Evolutionary conservation across 805 yeast genomes (phyloP).

Genomic region (Yamadazyma endophytica): DNA sequence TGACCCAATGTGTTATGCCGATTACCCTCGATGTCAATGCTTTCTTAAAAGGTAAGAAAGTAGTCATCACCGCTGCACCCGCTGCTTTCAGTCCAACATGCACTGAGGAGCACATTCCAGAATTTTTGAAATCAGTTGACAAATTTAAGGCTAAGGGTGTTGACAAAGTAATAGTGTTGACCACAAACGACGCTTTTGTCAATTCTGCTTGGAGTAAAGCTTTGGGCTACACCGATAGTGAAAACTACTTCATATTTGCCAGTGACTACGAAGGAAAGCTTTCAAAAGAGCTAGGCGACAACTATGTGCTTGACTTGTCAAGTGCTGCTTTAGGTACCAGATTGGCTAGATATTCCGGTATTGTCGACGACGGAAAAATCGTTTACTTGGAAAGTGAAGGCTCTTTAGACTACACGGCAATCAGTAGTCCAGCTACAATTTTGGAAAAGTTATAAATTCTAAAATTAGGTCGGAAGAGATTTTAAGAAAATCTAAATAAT

Average conservation of each 20-base stretch:
- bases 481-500: no score
- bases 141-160: conserved; percentile 42
- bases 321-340: conserved; percentile 36
- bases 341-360: conserved; percentile 60
- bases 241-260: conserved; percentile 35
- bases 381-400: conserved; percentile 27
- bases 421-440: conserved; percentile 20
- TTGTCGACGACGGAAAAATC: conserved; percentile 50
- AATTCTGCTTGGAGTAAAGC: conserved; percentile 44
- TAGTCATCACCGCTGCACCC: conserved; percentile 73
- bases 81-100: conserved; percentile 77
- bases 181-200: conserved; percentile 43
- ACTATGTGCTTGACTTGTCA: conserved; percentile 42
- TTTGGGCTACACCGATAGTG: conserved; percentile 34
- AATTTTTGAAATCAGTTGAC: conserved; percentile 33
- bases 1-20: conserved; percentile 40
- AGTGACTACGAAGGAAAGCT: conserved; percentile 34
- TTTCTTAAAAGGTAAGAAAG: conserved; percentile 44
- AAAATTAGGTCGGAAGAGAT: no score
- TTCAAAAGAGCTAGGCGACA: conserved; percentile 47
- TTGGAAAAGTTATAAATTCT: conserved; percentile 19
- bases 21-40: conserved; percentile 28
- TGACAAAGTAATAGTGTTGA: conserved; percentile 27
- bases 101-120: conserved; percentile 41
- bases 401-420: conserved; percentile 19